Evolutionary conservation across 164 flowering plant species (phyloP).

Genomic region (Cinnamomum micranthum): DNA sequence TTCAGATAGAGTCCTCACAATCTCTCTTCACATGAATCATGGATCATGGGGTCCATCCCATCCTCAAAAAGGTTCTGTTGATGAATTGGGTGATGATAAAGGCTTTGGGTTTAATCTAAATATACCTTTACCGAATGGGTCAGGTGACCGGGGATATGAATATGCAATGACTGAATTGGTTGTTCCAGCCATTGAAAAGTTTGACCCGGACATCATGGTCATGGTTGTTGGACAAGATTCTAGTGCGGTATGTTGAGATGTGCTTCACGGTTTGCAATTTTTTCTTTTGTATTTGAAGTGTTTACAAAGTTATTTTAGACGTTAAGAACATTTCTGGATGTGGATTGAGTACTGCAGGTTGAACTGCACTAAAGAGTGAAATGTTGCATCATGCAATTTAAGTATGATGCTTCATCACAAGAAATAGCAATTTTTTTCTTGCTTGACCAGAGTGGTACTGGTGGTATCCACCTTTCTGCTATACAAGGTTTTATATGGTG

Average conservation of each 20-base stretch:
- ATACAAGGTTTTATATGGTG: too few relatives aligned
- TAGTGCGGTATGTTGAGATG: slow-evolving; percentile 69
- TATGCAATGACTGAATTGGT: slow-evolving; percentile 71
- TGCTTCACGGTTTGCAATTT: neutral
- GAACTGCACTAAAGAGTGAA: too few relatives aligned
- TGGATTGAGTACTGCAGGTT: too few relatives aligned
- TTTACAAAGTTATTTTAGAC: neutral
- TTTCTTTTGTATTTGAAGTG: too few relatives aligned
- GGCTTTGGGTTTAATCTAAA: slow-evolving; percentile 86
- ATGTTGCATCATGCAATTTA: too few relatives aligned
- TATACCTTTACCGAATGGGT: slow-evolving; percentile 86
- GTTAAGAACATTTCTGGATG: neutral
- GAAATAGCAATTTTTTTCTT: too few relatives aligned
- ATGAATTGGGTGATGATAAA: slow-evolving; percentile 80
- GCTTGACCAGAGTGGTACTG: too few relatives aligned
- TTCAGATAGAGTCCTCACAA: slow-evolving; percentile 69
- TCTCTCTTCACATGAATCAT: slow-evolving; percentile 96
- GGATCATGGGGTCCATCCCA: slow-evolving; percentile 99
- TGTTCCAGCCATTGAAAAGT: slow-evolving; percentile 67
- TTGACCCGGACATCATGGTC: slow-evolving; percentile 64
- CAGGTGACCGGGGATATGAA: slow-evolving; percentile 72
- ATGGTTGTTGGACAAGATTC: slow-evolving; percentile 89
- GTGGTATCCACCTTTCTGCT: too few relatives aligned
- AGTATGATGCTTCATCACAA: too few relatives aligned
- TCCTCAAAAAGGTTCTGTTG: slow-evolving; percentile 68